Percentiles rank a stretch among this genome's conserved stretches.
Evolutionary conservation across 768 basidiomycete species (phyloP).

Genomic region (Calocera cornea): DNA sequence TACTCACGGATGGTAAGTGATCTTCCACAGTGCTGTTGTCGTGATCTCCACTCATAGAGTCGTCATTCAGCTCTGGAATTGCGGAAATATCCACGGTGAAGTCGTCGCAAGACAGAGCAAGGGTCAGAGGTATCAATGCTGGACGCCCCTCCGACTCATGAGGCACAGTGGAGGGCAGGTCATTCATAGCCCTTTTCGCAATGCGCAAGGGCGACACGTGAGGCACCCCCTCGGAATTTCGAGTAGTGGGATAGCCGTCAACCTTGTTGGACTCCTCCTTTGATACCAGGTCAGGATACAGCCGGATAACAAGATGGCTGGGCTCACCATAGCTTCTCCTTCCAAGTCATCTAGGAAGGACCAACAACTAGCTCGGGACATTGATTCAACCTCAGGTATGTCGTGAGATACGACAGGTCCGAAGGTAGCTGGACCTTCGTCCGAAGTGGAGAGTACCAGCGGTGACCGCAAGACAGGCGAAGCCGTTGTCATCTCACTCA

Average conservation of each 20-base stretch:
- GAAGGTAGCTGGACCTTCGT: neutral
- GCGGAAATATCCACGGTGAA: neutral
- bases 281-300: neutral
- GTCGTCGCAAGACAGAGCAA: neutral
- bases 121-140: neutral
- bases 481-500: neutral
- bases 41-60: neutral
- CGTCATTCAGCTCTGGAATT: neutral
- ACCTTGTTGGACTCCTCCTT: neutral
- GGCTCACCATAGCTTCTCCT: neutral
- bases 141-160: neutral
- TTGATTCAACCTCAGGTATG: neutral
- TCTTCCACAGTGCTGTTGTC: neutral
- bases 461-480: neutral
- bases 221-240: neutral
- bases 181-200: neutral
- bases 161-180: neutral
- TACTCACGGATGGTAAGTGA: neutral
- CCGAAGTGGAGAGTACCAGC: neutral
- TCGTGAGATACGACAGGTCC: neutral
- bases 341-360: constrained; percentile 1
- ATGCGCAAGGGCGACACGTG: neutral
- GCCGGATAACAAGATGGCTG: no score
- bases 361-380: neutral
- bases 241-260: neutral